Base-by-base conservation (phyloP, 129 eudicot genomes). In the Flaveria ramosissima region DNA sequence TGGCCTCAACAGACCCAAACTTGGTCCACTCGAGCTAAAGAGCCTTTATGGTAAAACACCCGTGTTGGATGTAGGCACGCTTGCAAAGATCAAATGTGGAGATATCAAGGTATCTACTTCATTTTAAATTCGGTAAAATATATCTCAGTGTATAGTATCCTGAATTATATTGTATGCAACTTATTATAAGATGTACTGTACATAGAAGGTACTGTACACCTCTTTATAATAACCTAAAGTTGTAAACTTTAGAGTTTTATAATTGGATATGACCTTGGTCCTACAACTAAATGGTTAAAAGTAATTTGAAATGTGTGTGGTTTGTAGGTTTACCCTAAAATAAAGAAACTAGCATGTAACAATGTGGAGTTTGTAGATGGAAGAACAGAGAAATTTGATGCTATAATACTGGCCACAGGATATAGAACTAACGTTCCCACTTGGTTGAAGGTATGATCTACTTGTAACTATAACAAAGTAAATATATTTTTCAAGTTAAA, bases 31-130 rank as follows among this genome's bases (percentile, higher is more conserved):
- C 32, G 80, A 86, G 65, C 74, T 78, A 64, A 89, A 89, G 79
- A 70, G 55, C 24, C 24, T 26, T 39, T 74, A 83, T 2, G 93
- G 93, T 9, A 89, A 89, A 74, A 89, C 93, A 8, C 93, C 93
- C 7, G 93, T 89, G 0, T 78, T 86, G 55, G 93, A 89, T 41
- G 77, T 89, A 30, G 93, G 93, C 42, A 86, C 93, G n/a, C 82
- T 89, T 9, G 83, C 83, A 2, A 84, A 84, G 80, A 84, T 89
- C 72, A 84, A 78, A 79, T 66, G 77, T 9, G 90, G 88, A 2
- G 68, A 78, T 42, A 79, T 86, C 42, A 89, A 86, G 88, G 93
- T 89, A 69, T 19, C 45, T 65, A 71, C 17, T 52, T n/a, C 30
- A 4, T 52, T 51, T 15, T 16, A 52, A 1, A 3, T 11, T n/a